Evolutionary conservation across 2,329 filamentous ascomycete genomes (phyloP).

Genomic region (Fusarium longipes): DNA sequence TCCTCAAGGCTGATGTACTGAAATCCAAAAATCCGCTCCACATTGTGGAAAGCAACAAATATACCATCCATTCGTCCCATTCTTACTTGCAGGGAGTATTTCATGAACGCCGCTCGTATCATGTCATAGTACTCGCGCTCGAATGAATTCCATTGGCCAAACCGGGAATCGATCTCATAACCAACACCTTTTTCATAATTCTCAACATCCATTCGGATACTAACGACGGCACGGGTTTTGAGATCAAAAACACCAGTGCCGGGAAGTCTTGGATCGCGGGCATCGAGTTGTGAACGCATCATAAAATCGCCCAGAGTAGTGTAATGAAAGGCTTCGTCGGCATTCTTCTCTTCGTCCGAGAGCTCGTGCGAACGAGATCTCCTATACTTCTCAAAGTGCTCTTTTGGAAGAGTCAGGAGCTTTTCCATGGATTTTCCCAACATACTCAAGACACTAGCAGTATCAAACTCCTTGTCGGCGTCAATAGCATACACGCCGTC

Average conservation of each 20-base stretch:
- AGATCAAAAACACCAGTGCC: conserved; percentile 95
- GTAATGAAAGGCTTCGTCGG: conserved; percentile 86
- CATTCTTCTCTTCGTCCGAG: conserved; percentile 75
- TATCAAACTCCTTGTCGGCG: conserved; percentile 91
- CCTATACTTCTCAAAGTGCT: conserved; percentile 88
- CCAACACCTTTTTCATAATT: conserved; percentile 80
- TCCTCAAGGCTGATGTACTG: conserved; percentile 90
- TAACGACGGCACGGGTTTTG: conserved; percentile 92
- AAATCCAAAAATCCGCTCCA: conserved; percentile 94
- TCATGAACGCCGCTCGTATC: conserved; percentile 92
- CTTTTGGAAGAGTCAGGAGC: conserved; percentile 82
- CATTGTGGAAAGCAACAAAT: conserved; percentile 96
- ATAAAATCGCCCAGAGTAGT: conserved; percentile 87
- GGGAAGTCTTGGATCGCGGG: conserved; percentile 84
- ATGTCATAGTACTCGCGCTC: conserved; percentile 98
- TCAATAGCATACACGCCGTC: conserved; percentile 94
- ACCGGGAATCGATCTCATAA: conserved; percentile 83
- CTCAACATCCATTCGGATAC: conserved; percentile 86
- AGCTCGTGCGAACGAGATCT: conserved; percentile 74
- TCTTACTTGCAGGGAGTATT: conserved; percentile 95
- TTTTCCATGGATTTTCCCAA: conserved; percentile 98
- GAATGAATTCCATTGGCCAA: conserved; percentile 88
- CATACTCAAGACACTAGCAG: conserved; percentile 86
- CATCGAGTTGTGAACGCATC: conserved; percentile 95
- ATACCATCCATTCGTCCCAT: conserved; percentile 99